phyloP scores from a whole-genome alignment of 2,329 filamentous ascomycete species.

The Aureobasidium subglaciale region DNA sequence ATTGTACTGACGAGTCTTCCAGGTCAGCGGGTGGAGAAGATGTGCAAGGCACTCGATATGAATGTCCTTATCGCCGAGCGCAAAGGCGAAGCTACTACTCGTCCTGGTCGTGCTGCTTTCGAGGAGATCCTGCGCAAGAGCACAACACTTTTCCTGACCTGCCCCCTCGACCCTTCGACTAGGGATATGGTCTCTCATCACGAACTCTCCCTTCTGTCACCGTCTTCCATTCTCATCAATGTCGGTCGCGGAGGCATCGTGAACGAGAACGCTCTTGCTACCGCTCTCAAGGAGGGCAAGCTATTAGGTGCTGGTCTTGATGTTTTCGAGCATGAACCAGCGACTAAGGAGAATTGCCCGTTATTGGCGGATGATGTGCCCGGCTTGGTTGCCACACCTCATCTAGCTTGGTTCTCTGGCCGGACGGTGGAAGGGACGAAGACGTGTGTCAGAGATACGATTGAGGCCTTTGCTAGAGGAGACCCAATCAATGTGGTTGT shows the following conservation, averaged over 20 bases:
- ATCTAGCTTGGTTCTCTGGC: slow-evolving; percentile 48
- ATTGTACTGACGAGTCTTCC: neutral
- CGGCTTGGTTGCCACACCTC: slow-evolving; percentile 46
- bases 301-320: slow-evolving; percentile 47
- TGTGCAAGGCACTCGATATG: slow-evolving; percentile 43
- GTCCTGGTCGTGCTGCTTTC: slow-evolving; percentile 30
- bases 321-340: slow-evolving; percentile 44
- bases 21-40: slow-evolving; percentile 37
- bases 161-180: slow-evolving; percentile 23
- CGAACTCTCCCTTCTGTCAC: slow-evolving; percentile 41
- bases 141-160: slow-evolving; percentile 33
- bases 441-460: slow-evolving; percentile 38
- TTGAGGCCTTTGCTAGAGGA: slow-evolving; percentile 40
- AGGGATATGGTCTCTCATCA: slow-evolving; percentile 22
- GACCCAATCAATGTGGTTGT: slow-evolving; percentile 34
- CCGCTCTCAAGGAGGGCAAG: slow-evolving; percentile 37
- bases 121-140: slow-evolving; percentile 30
- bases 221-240: slow-evolving; percentile 42
- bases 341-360: slow-evolving; percentile 36
- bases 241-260: slow-evolving; percentile 45
- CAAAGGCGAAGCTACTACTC: slow-evolving; percentile 28
- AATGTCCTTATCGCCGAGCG: slow-evolving; percentile 43
- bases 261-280: slow-evolving; percentile 42
- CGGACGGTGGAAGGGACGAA: slow-evolving; percentile 42
- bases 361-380: slow-evolving; percentile 40